Evolutionary conservation across 23 red algal species (phyloP), one percentile per base, ranked within the genome.

Genomic region (Cyanidiococcus yangmingshanensis): DNA sequence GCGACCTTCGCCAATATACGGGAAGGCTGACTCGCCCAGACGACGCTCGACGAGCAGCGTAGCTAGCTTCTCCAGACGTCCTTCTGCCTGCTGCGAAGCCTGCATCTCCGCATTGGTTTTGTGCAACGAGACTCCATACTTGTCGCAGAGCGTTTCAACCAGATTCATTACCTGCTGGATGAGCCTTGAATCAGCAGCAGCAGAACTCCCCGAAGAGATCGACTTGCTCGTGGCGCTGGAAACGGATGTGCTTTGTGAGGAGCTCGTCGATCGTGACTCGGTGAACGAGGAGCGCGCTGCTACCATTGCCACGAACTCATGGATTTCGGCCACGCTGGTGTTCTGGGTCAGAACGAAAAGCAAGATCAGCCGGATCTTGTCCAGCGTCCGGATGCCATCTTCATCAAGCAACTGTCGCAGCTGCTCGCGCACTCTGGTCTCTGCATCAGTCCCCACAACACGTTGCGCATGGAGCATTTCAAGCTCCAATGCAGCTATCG

Each of bases 331-430:
- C 40, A 35, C 50, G 38, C 27, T 57, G 29, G 68, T 81, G 2
- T 67, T 39, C 38, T 81, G 78, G 24, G 78, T 81, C 21, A 81
- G 54, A 15, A 41, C 3, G 40, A 67, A 71, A 3, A 81, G n/a
- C 50, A 36, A 38, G 1, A 81, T 68, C 1, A 81, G 50, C 15
- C 78, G 39, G 16, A 41, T 38, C n/a, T 81, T 81, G 36, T 81
- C 78, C 0, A 31, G 0, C 38, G 26, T 15, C 39, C 45, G 37
- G 18, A 81, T 29, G 15, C 30, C 40, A 17, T 81, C 78, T 7
- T 81, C 78, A 39, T 71, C 68, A 34, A 81, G 68, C 58, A 81
- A 29, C 18, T 50, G 34, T 25, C 63, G 63, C 63, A 71, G 21
- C n/a, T 35, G 63, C 12, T 29, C 63, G 7, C 63, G 63, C 3